phyloP scores from a whole-genome alignment of 2,329 filamentous ascomycete species.

The Microcera coccophila region DNA sequence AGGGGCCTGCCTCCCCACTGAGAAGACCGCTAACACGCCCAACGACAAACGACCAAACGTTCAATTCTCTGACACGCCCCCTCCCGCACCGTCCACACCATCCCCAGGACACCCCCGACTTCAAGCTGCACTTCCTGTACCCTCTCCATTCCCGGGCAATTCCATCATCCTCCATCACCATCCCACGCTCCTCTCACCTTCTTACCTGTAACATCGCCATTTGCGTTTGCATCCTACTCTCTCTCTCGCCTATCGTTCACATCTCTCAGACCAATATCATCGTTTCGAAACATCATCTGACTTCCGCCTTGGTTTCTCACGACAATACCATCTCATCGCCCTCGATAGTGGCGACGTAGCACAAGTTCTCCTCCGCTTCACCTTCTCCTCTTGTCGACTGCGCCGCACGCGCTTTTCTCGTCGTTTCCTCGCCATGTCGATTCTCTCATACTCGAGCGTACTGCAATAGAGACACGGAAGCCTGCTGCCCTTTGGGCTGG shows the following conservation, averaged over 20 bases:
- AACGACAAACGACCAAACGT: background rate
- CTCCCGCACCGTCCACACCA: constrained; percentile 22
- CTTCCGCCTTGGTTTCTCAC: constrained; percentile 11
- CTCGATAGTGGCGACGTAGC: too few relatives aligned
- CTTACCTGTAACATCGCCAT: too few relatives aligned
- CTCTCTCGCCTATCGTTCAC: constrained; percentile 17
- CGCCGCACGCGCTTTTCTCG: constrained; percentile 10
- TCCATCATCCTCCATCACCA: too few relatives aligned
- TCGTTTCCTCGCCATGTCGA: constrained; percentile 29
- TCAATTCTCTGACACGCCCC: background rate
- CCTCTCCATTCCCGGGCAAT: background rate
- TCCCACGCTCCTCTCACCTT: too few relatives aligned
- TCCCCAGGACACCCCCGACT: constrained; percentile 21
- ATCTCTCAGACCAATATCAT: constrained; percentile 12
- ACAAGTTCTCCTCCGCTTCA: background rate
- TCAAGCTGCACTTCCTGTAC: constrained; percentile 1
- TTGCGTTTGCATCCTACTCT: too few relatives aligned
- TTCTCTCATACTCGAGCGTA: constrained; percentile 23
- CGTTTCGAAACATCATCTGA: constrained; percentile 25
- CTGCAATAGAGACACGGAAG: constrained; percentile 34
- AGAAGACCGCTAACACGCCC: background rate
- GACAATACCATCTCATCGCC: constrained; percentile 20
- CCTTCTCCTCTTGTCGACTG: constrained; percentile 12
- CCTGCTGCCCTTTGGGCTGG: constrained; percentile 27
- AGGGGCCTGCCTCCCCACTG: too few relatives aligned